phyloP scores from a whole-genome alignment of 306 rosid species.

The Castanopsis chinensis region DNA sequence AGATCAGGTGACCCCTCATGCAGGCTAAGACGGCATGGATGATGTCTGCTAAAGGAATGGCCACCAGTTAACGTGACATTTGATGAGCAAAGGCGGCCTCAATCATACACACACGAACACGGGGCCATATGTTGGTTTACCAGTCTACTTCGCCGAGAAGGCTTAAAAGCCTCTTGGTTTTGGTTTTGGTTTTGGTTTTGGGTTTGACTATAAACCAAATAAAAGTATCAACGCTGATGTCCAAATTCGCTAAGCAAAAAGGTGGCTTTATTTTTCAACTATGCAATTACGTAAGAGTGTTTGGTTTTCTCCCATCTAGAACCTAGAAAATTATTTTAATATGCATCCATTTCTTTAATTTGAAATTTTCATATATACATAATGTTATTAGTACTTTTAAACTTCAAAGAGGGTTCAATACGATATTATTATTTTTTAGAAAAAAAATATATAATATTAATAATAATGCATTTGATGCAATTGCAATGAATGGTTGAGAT shows the following conservation, averaged over 20 bases:
- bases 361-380: not conserved
- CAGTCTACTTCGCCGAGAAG: not conserved
- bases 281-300: slow-evolving; percentile 10
- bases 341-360: not conserved
- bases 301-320: slow-evolving; percentile 8
- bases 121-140: not conserved
- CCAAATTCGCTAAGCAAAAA: slow-evolving; percentile 12
- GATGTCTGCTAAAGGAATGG: not conserved
- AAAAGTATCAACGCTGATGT: not conserved
- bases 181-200: not conserved
- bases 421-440: no score
- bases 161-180: not conserved
- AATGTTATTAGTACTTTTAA: no score
- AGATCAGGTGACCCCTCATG: not conserved
- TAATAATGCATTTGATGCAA: no score
- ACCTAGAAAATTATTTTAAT: not conserved
- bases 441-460: no score
- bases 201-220: slow-evolving; percentile 11
- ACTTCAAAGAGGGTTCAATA: no score
- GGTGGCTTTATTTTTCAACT: not conserved
- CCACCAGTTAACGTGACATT: not conserved
- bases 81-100: slow-evolving; percentile 34
- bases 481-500: no score
- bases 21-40: slow-evolving; percentile 8
- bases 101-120: not conserved